Conservation (phyloP, 306 rosid species). For the cucumber (Cucumis sativus) region DNA sequence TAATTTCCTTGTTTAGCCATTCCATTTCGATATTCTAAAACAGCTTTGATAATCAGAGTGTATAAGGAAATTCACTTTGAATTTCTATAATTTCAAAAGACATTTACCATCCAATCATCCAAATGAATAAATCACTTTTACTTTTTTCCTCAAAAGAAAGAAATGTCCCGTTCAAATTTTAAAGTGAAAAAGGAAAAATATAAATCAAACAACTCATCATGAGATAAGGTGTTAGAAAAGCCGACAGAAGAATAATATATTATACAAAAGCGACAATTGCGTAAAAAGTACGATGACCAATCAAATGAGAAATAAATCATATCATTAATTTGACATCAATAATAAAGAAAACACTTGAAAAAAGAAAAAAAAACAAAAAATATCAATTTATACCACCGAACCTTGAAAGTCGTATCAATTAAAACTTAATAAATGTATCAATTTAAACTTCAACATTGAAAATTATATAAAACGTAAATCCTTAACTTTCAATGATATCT, state of each 20-base stretch:
- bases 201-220: neutral
- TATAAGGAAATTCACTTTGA: neutral
- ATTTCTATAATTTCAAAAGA: neutral
- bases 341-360: neutral
- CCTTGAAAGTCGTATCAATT: too few relatives aligned
- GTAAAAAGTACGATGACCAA: neutral
- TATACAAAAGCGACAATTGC: neutral
- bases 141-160: neutral
- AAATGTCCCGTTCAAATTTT: neutral
- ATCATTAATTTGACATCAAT: neutral
- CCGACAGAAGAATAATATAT: neutral
- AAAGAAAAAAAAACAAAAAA: neutral
- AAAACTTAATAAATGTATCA: too few relatives aligned
- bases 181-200: neutral
- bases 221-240: neutral
- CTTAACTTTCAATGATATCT: too few relatives aligned
- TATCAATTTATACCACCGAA: too few relatives aligned
- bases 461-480: too few relatives aligned
- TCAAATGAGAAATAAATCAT: neutral
- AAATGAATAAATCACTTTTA: neutral
- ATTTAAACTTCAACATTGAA: too few relatives aligned
- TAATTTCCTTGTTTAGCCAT: neutral
- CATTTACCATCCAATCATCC: neutral
- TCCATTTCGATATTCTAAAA: neutral
- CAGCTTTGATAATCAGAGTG: neutral